phyloP scores from a whole-genome alignment of 1,284 basidiomycete genomes.

The Cryptococcus sp. region DNA sequence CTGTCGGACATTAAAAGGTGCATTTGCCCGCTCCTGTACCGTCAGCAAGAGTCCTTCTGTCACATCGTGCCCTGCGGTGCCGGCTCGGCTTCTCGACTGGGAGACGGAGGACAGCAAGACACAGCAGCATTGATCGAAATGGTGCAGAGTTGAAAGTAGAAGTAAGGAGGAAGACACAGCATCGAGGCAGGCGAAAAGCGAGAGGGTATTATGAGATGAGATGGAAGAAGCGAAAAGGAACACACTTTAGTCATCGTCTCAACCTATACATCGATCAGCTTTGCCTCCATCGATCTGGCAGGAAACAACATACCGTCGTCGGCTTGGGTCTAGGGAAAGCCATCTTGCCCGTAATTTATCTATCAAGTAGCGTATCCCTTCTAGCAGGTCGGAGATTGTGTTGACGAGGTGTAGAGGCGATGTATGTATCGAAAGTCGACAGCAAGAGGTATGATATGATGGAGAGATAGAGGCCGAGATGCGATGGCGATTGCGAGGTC shows the following conservation, averaged over 20 bases:
- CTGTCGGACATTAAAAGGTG: conserved; percentile 51
- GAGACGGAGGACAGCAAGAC: background rate
- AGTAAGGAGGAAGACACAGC: too few species aligned
- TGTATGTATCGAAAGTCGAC: too few species aligned
- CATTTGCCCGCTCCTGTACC: conserved; percentile 48
- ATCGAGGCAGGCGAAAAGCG: too few species aligned
- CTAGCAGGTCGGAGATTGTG: too few species aligned
- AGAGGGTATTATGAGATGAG: background rate
- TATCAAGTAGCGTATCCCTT: too few species aligned
- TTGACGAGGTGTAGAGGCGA: too few species aligned
- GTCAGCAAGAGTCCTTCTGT: background rate
- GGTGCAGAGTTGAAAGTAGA: too few species aligned
- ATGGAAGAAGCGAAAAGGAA: conserved; percentile 1
- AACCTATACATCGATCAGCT: conserved; percentile 26
- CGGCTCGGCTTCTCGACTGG: background rate
- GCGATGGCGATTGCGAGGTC: too few species aligned
- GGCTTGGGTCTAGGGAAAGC: conserved; percentile 45
- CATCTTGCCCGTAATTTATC: too few species aligned
- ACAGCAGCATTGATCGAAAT: background rate
- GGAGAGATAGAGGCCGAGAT: too few species aligned
- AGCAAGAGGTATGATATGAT: too few species aligned
- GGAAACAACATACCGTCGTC: conserved; percentile 43
- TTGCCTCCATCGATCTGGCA: background rate
- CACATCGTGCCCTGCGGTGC: background rate
- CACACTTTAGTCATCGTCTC: conserved; percentile 45